These are phyloP conservation scores for Penicillium sp. DNA, from an alignment of 2,329 filamentous ascomycete species.

Conservation along the genomic window DNA sequence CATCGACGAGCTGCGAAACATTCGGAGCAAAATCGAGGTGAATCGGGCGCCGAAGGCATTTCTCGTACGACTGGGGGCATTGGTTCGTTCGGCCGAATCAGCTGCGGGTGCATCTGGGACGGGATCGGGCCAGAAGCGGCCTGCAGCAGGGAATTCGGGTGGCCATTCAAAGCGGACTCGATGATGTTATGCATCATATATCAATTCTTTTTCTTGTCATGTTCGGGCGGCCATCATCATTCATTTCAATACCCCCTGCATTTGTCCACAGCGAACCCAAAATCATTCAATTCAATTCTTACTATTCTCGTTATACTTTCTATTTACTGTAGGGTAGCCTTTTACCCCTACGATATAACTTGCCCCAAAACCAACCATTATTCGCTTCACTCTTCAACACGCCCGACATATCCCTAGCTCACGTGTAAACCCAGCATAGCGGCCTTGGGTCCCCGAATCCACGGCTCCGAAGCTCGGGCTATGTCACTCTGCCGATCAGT, in stretches of 20 bases:
- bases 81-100: slow-evolving; percentile 31
- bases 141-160: slow-evolving; percentile 29
- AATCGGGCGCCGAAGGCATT: slow-evolving; percentile 38
- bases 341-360: neutral
- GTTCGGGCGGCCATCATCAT: slow-evolving; percentile 21
- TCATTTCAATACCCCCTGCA: slow-evolving; percentile 26
- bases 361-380: too few relatives aligned
- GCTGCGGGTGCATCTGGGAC: slow-evolving; percentile 5
- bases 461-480: slow-evolving; percentile 4
- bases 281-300: neutral
- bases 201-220: slow-evolving; percentile 8
- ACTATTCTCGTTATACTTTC: neutral
- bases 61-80: slow-evolving; percentile 29
- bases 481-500: slow-evolving; percentile 4
- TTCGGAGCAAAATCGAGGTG: slow-evolving; percentile 43
- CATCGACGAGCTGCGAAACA: slow-evolving; percentile 26
- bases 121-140: slow-evolving; percentile 32
- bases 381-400: too few relatives aligned
- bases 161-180: slow-evolving; percentile 32
- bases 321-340: neutral
- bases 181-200: slow-evolving; percentile 14
- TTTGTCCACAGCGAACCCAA: slow-evolving; percentile 11
- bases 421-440: slow-evolving; percentile 14
- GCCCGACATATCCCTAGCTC: too few relatives aligned
- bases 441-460: slow-evolving; percentile 16